Base-by-base conservation (phyloP, 805 yeast species). In the Candida xyloterini region DNA sequence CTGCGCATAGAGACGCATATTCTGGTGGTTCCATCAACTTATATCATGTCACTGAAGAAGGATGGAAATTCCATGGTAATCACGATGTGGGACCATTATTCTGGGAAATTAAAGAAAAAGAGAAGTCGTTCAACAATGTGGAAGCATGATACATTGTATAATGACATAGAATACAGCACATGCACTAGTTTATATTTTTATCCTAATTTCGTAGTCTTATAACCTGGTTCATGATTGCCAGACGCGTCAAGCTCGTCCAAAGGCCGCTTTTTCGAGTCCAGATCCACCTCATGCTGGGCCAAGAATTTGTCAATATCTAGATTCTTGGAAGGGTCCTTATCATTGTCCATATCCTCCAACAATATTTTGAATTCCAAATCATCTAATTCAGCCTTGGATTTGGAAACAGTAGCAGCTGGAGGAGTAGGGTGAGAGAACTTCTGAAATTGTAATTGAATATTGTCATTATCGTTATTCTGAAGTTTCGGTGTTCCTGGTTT, bases 1-100 rank as follows among this genome's bases (percentile, higher is more conserved):
- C 99, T 35, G 85, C 97, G 23, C 99, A 93, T 62, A 84, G 99
- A 76, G 99, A 93, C 65, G 99, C 98, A 5, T 93, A 73, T 66
- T 88, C 96, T 43, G 99, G 99, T 73, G 98, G 98, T 53, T 86
- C 96, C 1, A 79, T 91, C 50, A 93, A 93, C 63, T 70, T 93
- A 56, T 93, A 81, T 64, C 98, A 93, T 61, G 91, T 93, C 44
- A 83, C 93, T 22, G 96, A 89, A 67, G 62, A 77, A 37, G 99
- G 99, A 35, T 93, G 99, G 99, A 76, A 76, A 26, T 93, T 78
- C 70, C 97, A 93, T 60, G 99, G 99, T 50, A 93, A 93, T 64
- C 82, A 82, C 66, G 90, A 90, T 61, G 95, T 89, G 49, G 96
- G 95, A 45, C 79, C 84, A 31, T 73, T 85, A 41, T 86, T 93